Evolutionary conservation across 345 rosid genomes (phyloP).

Genomic region (Linum usitatissimum): DNA sequence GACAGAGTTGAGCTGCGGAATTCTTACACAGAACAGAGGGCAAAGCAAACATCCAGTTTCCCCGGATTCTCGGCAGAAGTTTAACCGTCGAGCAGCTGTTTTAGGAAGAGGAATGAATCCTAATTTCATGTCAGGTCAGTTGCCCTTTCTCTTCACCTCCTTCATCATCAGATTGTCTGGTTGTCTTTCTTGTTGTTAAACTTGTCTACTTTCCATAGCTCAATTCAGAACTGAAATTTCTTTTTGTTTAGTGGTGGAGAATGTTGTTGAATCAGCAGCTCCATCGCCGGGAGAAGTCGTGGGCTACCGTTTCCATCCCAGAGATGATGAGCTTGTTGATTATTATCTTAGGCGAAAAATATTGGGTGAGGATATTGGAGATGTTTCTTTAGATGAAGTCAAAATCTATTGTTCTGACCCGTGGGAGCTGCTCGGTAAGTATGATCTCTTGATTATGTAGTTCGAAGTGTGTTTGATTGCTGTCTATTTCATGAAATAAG

Average conservation of each 20-base stretch:
- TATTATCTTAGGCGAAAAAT: no score
- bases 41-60: no score
- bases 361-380: background rate
- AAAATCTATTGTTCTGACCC: background rate
- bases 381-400: background rate
- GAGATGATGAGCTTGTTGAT: background rate
- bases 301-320: background rate
- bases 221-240: background rate
- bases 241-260: background rate
- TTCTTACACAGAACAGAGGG: background rate
- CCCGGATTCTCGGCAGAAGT: background rate
- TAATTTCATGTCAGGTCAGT: slow-evolving; percentile 2
- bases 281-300: background rate
- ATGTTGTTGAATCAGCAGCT: background rate
- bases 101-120: slow-evolving; percentile 20
- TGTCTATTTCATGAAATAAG: no score
- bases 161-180: background rate
- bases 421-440: background rate
- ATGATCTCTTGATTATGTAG: background rate
- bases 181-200: background rate
- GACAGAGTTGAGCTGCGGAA: background rate
- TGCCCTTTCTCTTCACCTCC: background rate
- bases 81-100: slow-evolving; percentile 1
- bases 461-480: no score
- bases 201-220: background rate